These are phyloP conservation scores for Asterionellopsis glacialis DNA, from an alignment of 108 stramenopile genomes.

Conservation along the genomic window DNA sequence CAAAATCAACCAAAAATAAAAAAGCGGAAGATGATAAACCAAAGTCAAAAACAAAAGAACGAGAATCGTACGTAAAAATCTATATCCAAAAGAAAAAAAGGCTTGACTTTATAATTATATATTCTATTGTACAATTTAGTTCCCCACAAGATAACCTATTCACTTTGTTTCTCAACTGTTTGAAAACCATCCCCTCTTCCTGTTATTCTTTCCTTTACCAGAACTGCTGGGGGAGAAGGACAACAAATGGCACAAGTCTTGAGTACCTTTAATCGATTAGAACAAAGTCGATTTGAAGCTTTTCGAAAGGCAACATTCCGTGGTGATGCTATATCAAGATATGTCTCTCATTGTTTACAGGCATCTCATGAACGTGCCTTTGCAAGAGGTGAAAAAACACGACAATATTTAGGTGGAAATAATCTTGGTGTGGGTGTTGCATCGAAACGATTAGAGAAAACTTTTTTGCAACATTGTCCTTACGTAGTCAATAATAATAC, in stretches of 20 bases:
- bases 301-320: slow-evolving; percentile 34
- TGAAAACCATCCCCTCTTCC: not conserved
- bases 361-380: not conserved
- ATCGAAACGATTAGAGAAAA: not conserved
- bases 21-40: too few species aligned
- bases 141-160: too few species aligned
- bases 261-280: slow-evolving; percentile 34
- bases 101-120: too few species aligned
- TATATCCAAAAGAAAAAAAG: too few species aligned
- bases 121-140: too few species aligned
- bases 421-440: not conserved
- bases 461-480: not conserved
- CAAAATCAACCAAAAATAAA: too few species aligned
- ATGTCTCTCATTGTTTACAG: slow-evolving; percentile 36
- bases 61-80: too few species aligned
- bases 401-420: not conserved
- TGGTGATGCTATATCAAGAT: slow-evolving; percentile 30
- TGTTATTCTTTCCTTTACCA: slow-evolving; percentile 2
- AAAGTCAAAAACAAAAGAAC: too few species aligned
- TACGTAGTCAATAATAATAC: not conserved
- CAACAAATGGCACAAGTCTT: slow-evolving; percentile 41
- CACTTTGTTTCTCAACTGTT: too few species aligned
- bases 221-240: slow-evolving; percentile 50
- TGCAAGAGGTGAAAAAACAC: not conserved
- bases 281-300: slow-evolving; percentile 52